Evolutionary conservation across 371 early-diverging fungal species (phyloP).

Genomic region (Apophysomyces elegans): DNA sequence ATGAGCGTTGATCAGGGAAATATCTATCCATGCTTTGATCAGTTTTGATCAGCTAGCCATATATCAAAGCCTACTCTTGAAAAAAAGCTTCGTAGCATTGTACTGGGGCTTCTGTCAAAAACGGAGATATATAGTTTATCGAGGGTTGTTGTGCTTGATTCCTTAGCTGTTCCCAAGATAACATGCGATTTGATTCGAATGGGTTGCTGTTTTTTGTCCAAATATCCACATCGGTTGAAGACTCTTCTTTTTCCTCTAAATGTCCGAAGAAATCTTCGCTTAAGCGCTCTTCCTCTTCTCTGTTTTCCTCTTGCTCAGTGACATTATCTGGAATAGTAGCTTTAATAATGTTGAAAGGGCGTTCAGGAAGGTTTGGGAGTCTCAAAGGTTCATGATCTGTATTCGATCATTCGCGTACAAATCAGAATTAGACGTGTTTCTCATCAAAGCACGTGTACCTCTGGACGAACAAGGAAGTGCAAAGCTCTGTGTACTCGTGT

Average conservation of each 20-base stretch:
- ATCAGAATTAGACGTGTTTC: not conserved
- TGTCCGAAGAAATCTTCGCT: not conserved
- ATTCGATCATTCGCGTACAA: not conserved
- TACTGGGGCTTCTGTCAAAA: slow-evolving; percentile 44
- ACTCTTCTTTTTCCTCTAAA: not conserved
- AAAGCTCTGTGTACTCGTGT: not conserved
- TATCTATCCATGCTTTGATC: not conserved
- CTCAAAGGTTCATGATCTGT: not conserved
- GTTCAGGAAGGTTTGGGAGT: not conserved
- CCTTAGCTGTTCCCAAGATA: not conserved
- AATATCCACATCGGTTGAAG: not conserved
- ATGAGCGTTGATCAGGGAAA: not conserved
- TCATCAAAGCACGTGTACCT: not conserved
- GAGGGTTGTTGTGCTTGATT: not conserved
- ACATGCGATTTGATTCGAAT: not conserved
- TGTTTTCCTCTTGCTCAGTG: not conserved
- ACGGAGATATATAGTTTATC: slow-evolving; percentile 26
- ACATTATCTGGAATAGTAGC: not conserved
- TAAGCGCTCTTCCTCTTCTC: not conserved
- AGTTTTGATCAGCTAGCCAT: not conserved
- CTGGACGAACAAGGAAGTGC: not conserved
- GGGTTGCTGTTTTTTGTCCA: not conserved
- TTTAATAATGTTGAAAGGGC: not conserved
- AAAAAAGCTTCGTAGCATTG: slow-evolving; percentile 37
- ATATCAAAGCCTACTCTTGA: slow-evolving; percentile 24